A percentile compares a stretch with the other conserved stretches of the same genome.
phyloP scores from a whole-genome alignment of 129 eudicot genomes.

The Centaurea solstitialis region DNA sequence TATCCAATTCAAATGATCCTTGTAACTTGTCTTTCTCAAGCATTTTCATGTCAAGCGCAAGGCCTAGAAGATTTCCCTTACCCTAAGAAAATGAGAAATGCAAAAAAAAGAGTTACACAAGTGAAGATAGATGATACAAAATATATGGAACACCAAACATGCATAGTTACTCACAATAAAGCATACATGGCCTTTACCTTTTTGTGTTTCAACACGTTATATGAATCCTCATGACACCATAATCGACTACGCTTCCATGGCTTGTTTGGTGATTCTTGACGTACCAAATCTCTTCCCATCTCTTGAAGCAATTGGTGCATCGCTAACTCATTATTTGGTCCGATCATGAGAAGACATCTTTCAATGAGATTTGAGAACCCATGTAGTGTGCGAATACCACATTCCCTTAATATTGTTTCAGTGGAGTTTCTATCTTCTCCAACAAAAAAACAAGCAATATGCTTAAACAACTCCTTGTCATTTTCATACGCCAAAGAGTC shows the following conservation, averaged over 20 bases:
- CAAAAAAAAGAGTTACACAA: background rate
- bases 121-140: background rate
- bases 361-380: slow-evolving; percentile 19
- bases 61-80: background rate
- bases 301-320: slow-evolving; percentile 20
- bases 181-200: slow-evolving; percentile 7
- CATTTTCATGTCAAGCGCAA: background rate
- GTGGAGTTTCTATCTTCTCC: background rate
- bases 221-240: slow-evolving; percentile 7
- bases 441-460: slow-evolving; percentile 29
- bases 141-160: background rate
- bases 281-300: slow-evolving; percentile 20
- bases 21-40: too few relatives aligned
- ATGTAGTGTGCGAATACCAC: background rate
- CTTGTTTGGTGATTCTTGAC: slow-evolving; percentile 16
- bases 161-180: background rate
- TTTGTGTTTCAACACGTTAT: background rate
- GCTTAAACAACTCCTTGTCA: slow-evolving; percentile 13
- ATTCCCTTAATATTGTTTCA: slow-evolving; percentile 15
- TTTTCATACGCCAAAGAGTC: background rate
- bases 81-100: slow-evolving; percentile 6
- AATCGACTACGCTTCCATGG: background rate
- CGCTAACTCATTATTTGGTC: background rate
- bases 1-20: background rate
- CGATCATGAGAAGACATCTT: slow-evolving; percentile 4